Evolutionary conservation across 2,329 filamentous ascomycete genomes (phyloP).

Genomic region (Endocalyx cinctus): DNA sequence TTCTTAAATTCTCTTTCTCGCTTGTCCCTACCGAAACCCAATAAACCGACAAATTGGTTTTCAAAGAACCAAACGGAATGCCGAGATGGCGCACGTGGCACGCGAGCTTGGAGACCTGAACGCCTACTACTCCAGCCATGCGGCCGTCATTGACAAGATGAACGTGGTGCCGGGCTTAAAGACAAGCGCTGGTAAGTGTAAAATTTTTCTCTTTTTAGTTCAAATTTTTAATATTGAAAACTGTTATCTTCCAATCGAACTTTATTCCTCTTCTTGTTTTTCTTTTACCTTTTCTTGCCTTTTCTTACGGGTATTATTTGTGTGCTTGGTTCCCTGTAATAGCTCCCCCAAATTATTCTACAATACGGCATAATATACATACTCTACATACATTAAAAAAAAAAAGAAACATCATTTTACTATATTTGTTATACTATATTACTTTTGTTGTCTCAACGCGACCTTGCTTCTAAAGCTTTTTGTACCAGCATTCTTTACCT

Average conservation of each 20-base stretch:
- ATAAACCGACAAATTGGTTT: no score
- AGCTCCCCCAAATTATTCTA: no score
- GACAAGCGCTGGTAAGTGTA: constrained; percentile 54
- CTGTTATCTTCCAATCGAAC: constrained; percentile 13
- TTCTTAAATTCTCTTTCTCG: no score
- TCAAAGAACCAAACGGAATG: constrained; percentile 25
- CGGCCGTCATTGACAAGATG: constrained; percentile 49
- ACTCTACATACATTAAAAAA: not conserved
- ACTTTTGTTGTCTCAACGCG: no score
- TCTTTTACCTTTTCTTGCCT: no score
- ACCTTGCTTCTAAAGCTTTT: no score
- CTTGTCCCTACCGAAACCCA: no score
- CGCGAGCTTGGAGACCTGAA: constrained; percentile 29
- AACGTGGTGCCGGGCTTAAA: constrained; percentile 53
- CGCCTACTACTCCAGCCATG: constrained; percentile 26
- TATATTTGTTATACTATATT: not conserved
- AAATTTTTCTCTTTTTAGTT: constrained; percentile 9
- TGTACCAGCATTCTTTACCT: constrained; percentile 77
- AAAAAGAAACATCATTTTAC: not conserved
- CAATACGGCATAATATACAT: not conserved
- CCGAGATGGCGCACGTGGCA: constrained; percentile 30
- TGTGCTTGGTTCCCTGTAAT: no score
- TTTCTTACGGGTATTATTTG: no score
- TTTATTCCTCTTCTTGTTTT: no score
- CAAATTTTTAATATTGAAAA: no score